Percentiles rank a stretch among this genome's conserved stretches.
Conservation (phyloP, 2,329 filamentous ascomycete genomes). For the Mariannaea sp. region DNA sequence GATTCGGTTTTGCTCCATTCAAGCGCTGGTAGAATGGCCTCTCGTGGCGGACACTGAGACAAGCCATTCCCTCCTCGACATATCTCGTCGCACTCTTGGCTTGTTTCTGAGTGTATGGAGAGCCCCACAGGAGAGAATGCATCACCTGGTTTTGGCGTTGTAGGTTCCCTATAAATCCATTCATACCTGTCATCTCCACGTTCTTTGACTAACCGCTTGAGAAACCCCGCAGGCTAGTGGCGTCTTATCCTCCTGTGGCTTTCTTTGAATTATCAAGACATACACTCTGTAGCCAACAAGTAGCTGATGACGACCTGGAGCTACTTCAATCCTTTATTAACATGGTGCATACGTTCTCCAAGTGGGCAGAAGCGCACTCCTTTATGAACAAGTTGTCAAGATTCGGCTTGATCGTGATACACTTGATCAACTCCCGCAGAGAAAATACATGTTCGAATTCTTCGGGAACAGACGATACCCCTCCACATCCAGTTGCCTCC, state of each 20-base stretch:
- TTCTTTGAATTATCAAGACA: slow-evolving; percentile 16
- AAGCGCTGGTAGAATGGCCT: slow-evolving; percentile 1
- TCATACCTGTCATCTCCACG: neutral
- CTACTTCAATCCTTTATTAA: neutral
- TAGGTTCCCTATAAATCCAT: neutral
- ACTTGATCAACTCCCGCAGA: neutral
- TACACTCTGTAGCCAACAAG: neutral
- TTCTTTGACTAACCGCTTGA: neutral
- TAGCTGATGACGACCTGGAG: neutral
- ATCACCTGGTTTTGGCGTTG: slow-evolving; percentile 3
- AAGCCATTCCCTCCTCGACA: neutral
- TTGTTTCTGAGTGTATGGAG: slow-evolving; percentile 13
- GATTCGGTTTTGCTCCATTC: neutral
- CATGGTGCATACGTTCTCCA: slow-evolving; percentile 1
- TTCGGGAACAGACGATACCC: neutral
- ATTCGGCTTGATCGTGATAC: slow-evolving; percentile 8
- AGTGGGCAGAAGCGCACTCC: slow-evolving; percentile 8
- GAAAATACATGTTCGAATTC: neutral
- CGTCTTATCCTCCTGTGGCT: slow-evolving; percentile 13
- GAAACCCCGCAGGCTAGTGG: slow-evolving; percentile 1
- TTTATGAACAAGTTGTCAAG: slow-evolving; percentile 9
- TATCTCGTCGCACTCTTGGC: slow-evolving; percentile 3
- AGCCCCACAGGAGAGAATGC: neutral
- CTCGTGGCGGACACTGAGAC: neutral
- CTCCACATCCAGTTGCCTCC: neutral